Evolutionary conservation across 345 rosid species (phyloP).

Genomic region (Eucalyptus curtisii): DNA sequence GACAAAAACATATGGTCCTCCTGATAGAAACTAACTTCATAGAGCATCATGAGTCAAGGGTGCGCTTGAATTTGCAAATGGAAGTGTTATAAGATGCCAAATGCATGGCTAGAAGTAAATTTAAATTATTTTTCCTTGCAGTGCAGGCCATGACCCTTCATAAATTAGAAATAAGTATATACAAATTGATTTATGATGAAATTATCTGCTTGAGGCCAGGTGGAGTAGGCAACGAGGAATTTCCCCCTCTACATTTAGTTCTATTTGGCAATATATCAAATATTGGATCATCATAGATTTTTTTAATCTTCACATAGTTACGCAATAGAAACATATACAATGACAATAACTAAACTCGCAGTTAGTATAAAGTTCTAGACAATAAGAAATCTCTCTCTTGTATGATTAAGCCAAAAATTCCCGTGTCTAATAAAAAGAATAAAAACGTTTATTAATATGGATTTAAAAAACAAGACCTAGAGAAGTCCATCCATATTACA

Average conservation of each 20-base stretch:
- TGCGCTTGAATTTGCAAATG: background rate
- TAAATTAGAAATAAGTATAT: background rate
- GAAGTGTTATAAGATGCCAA: background rate
- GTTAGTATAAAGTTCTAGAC: background rate
- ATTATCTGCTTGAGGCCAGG: background rate
- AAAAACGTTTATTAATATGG: background rate
- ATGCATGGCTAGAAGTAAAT: background rate
- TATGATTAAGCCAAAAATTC: background rate
- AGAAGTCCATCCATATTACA: background rate
- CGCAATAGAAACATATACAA: background rate
- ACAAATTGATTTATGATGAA: background rate
- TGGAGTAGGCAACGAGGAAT: background rate
- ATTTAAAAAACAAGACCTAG: background rate
- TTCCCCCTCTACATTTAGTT: background rate
- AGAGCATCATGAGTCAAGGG: background rate
- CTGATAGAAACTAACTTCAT: background rate
- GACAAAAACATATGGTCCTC: too few species aligned
- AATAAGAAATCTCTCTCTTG: background rate
- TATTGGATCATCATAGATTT: background rate
- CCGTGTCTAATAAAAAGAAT: background rate
- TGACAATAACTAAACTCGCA: background rate
- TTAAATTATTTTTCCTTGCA: background rate
- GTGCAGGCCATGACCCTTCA: background rate
- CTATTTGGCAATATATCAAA: background rate
- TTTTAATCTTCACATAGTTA: background rate